Conservation (phyloP, 2,329 filamentous ascomycete genomes). For the Mariannaea sp. region DNA sequence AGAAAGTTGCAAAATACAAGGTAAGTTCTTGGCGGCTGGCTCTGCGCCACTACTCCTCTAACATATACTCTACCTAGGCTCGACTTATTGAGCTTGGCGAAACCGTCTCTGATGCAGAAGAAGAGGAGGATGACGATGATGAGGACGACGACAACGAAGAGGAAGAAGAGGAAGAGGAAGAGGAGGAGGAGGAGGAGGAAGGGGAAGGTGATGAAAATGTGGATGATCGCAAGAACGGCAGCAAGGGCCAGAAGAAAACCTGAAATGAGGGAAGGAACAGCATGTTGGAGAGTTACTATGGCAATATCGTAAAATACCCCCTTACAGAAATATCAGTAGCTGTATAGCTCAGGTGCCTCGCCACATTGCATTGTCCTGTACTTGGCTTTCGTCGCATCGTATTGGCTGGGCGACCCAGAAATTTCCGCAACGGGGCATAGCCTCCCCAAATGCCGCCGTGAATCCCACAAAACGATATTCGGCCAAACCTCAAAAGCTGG, state of each 20-base stretch:
- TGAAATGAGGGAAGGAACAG: conserved; percentile 1
- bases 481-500: conserved; percentile 22
- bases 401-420: conserved; percentile 24
- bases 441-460: conserved; percentile 42
- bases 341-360: conserved; percentile 35
- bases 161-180: conserved; percentile 19
- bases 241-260: conserved; percentile 8
- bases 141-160: conserved; percentile 58
- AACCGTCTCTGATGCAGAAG: conserved; percentile 76
- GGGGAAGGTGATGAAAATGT: no score
- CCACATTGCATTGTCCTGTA: conserved; percentile 35
- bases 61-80: conserved; percentile 44
- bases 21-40: conserved; percentile 48
- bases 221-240: conserved; percentile 7
- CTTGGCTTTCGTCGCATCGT: conserved; percentile 3
- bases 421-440: conserved; percentile 37
- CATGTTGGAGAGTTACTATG: neutral
- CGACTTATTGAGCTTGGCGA: conserved; percentile 70
- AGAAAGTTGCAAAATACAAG: conserved; percentile 77
- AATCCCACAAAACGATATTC: conserved; percentile 37
- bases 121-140: conserved; percentile 63
- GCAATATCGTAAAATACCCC: conserved; percentile 31
- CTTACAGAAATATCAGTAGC: conserved; percentile 38
- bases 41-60: conserved; percentile 3
- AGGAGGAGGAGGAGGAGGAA: conserved; percentile 21